Base-by-base conservation (phyloP, 2,329 filamentous ascomycete species). In the Trichoderma afroharzianum region DNA sequence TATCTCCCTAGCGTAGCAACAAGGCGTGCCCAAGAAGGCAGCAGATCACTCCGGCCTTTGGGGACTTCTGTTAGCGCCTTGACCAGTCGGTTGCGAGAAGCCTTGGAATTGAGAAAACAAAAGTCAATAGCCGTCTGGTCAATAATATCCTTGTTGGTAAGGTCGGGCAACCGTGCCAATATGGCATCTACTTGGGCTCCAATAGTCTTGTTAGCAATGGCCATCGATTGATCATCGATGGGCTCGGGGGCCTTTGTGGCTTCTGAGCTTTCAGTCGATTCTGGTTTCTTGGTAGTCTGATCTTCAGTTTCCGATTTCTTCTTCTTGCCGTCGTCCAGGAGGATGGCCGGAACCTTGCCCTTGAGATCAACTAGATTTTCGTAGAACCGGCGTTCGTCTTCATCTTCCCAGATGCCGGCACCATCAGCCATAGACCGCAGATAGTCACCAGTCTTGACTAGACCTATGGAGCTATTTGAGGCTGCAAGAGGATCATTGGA, bases 101-200 rank as follows among this genome's bases (percentile, higher is more conserved):
- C 96, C 79, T 99, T 99, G 1, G 96, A 99, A 80, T 99, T 99
- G 72, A 99, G 86, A 78, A 98, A 99, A 82, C 96, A 98, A 79
- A 99, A 99, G 78, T 98, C 95, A 73, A 98, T 92, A 8, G 97
- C 96, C 61, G 93, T 91, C 80, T 98, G 92, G 78, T 99, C 96
- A 69, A 98, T 93, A 64, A 90, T 86, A 64, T 99, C 97, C 79
- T 98, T 98, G 78, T 89, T 95, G 47, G 93, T 95, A 67, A 99
- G 85, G 73, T 98, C 95, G 0, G 95, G 94, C n/a, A 99, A 87
- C 26, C 94, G 91, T 26, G 94, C 88, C 33, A 99, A 85, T 50
- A 99, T 86, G 18, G 94, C 92, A 80, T 99, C 97, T 3, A 99
- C 96, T 80, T 99, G 96, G 3, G 96, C 95, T 63, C 96, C 96